Base-by-base conservation (phyloP, 1,284 basidiomycete genomes). In the Anthracocystis panici-leucophaei region DNA sequence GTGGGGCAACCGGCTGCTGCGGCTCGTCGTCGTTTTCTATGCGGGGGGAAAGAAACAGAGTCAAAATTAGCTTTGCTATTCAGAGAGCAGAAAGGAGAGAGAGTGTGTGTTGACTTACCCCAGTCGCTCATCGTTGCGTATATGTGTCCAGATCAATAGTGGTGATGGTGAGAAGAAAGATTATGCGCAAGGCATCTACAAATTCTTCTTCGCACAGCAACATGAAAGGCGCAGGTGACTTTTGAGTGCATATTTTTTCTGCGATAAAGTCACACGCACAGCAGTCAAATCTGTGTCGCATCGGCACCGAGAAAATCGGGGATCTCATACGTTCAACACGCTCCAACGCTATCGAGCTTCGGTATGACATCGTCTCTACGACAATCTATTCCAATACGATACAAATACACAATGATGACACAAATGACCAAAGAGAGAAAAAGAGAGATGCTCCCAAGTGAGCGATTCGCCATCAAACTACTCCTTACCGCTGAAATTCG, bases 11-110 rank as follows among this genome's bases (percentile, higher is more conserved):
- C 14, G 50, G 50, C 59, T 65, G 64, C 46, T 77, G 70, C 33
- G 66, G 65, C 55, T 80, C 81, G 62, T 83, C 81, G 71, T 81
- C 81, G 67, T 82, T 80, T 64, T 78, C 77, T 77, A 59, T 44
- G 18, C 10, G n/a, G 7, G 18, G n/a, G n/a, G n/a, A n/a, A 54
- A 54, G 8, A 20, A 31, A 49, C 2, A 33, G 6, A 10, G 0
- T 11, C 21, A n/a, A 14, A 7, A 49, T 57, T 48, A 52, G 40
- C 14, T 60, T 1, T 20, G 3, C 27, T 20, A 9, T 45, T 35
- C 31, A 5, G 20, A 45, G 18, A 3, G 7, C n/a, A 8, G 1
- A 2, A 48, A 5, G 2, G 1, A 7, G 9, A 21, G 16, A 12
- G 5, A 35, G 10, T 3, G 14, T 4, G 27, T 7, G 16, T 25